Conservation (phyloP, 2,329 filamentous ascomycete species). For the Teratosphaeria nubilosa region DNA sequence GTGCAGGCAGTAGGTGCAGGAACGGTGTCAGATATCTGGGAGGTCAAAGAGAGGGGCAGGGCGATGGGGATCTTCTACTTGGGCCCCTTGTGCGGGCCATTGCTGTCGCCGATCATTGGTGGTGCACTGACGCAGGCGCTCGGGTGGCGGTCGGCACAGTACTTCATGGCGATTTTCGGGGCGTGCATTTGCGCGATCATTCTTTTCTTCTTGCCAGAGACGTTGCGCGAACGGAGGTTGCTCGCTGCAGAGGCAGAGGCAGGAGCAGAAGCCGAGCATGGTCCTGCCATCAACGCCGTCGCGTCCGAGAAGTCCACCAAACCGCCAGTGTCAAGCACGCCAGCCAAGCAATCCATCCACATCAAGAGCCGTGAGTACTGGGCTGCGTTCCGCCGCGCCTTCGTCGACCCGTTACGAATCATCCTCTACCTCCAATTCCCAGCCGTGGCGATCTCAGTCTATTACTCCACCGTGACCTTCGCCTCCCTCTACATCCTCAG, state of each 20-base stretch:
- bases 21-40: constrained; percentile 75
- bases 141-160: constrained; percentile 68
- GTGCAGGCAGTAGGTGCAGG: constrained; percentile 77
- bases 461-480: constrained; percentile 66
- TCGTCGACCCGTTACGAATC: constrained; percentile 64
- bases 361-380: constrained; percentile 46
- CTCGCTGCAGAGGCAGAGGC: constrained; percentile 10
- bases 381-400: constrained; percentile 46
- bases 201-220: constrained; percentile 56
- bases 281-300: constrained; percentile 11
- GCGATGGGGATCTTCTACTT: constrained; percentile 83
- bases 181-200: constrained; percentile 46
- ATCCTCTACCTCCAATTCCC: constrained; percentile 64
- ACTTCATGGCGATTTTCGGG: constrained; percentile 66
- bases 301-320: constrained; percentile 14
- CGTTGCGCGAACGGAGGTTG: constrained; percentile 33
- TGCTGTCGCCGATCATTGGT: constrained; percentile 67
- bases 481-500: constrained; percentile 67
- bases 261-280: constrained; percentile 19
- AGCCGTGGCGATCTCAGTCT: constrained; percentile 62
- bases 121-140: constrained; percentile 59
- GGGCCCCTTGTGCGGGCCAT: constrained; percentile 63
- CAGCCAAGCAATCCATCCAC: constrained; percentile 53
- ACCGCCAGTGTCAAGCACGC: constrained; percentile 36
- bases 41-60: constrained; percentile 56